A percentile compares a stretch with the other conserved stretches of the same genome.
Evolutionary conservation across 2,329 filamentous ascomycete species (phyloP).

Genomic region (Salinomyces thailandicus): DNA sequence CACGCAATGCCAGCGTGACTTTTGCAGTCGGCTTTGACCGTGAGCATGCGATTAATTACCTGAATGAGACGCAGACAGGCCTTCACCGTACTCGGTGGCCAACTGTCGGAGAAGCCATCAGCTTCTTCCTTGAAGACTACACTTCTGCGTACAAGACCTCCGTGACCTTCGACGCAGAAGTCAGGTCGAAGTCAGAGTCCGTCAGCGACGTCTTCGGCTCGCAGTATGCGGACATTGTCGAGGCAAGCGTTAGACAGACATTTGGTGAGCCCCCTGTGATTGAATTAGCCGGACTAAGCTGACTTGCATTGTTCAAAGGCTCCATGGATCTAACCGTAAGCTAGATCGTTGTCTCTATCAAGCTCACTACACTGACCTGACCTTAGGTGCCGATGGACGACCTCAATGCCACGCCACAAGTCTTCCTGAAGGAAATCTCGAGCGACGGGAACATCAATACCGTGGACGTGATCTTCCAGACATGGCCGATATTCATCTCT

Average conservation of each 20-base stretch:
- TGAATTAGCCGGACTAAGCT: too few species aligned
- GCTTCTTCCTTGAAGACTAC: slow-evolving; percentile 15
- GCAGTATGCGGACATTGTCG: slow-evolving; percentile 21
- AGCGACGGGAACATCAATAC: slow-evolving; percentile 25
- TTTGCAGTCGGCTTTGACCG: slow-evolving; percentile 18
- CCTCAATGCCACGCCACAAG: slow-evolving; percentile 10
- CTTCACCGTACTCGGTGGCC: slow-evolving; percentile 17
- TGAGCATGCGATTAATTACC: slow-evolving; percentile 15
- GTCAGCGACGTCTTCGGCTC: slow-evolving; percentile 14
- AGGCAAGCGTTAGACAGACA: slow-evolving; percentile 19
- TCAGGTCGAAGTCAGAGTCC: slow-evolving; percentile 14
- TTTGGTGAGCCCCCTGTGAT: slow-evolving; percentile 13
- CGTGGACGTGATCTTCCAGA: slow-evolving; percentile 24
- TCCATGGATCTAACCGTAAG: slow-evolving; percentile 18
- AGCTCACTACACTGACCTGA: slow-evolving; percentile 1
- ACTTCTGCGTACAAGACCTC: slow-evolving; percentile 9
- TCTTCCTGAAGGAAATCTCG: slow-evolving; percentile 50
- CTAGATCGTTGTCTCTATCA: background rate
- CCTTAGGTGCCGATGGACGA: slow-evolving; percentile 12
- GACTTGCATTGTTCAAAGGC: too few species aligned
- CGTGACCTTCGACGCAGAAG: slow-evolving; percentile 11
- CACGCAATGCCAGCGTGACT: slow-evolving; percentile 6
- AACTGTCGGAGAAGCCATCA: slow-evolving; percentile 12
- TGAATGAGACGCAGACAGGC: slow-evolving; percentile 17
- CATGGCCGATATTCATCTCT: slow-evolving; percentile 22